phyloP scores from a whole-genome alignment of 106 monocot species.

The Dioscorea alata region DNA sequence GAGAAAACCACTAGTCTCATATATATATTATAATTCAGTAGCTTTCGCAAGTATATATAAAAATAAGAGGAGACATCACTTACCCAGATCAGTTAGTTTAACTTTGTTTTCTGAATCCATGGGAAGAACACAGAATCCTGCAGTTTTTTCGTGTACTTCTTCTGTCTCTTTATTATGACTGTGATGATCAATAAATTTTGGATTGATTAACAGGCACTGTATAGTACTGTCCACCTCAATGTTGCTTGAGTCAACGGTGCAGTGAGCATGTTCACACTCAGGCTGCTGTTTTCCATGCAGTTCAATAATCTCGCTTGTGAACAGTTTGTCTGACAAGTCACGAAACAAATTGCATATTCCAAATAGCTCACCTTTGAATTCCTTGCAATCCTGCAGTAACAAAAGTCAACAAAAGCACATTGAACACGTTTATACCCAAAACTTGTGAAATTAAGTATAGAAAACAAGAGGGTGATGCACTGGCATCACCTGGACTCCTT shows the following conservation, averaged over 20 bases:
- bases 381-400: conserved; percentile 74
- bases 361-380: conserved; percentile 93
- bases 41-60: too few species aligned
- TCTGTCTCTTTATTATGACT: neutral
- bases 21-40: too few species aligned
- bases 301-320: conserved; percentile 85
- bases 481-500: conserved; percentile 81
- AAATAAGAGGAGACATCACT: neutral
- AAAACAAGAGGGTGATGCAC: neutral
- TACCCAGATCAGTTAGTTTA: conserved; percentile 46
- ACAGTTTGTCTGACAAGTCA: conserved; percentile 83
- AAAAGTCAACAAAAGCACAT: neutral
- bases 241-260: conserved; percentile 9
- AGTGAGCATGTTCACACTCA: neutral
- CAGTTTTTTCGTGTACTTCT: too few species aligned
- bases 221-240: conserved; percentile 6
- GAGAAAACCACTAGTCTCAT: too few species aligned
- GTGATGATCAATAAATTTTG: conserved; percentile 9
- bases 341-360: conserved; percentile 93
- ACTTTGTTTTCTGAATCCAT: conserved; percentile 4
- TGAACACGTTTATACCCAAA: neutral
- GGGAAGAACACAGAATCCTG: neutral
- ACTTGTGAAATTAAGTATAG: neutral
- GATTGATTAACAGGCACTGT: conserved; percentile 5
- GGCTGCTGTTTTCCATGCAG: conserved; percentile 29